Evolutionary conservation across 2,329 filamentous ascomycete genomes (phyloP).

Genomic region (Corinectria fuckeliana): DNA sequence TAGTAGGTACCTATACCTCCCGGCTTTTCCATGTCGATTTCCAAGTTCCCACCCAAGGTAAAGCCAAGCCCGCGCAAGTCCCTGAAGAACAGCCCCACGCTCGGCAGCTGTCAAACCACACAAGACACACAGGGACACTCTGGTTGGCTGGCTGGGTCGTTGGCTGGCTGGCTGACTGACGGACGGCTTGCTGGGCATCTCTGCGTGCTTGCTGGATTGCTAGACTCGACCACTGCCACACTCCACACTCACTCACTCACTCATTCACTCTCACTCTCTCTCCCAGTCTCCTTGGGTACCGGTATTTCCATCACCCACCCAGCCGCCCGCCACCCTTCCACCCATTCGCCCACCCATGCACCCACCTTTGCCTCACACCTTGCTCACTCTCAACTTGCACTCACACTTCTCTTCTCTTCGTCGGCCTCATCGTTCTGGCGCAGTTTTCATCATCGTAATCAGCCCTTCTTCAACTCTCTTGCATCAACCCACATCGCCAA

Average conservation of each 20-base stretch:
- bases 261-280: not conserved
- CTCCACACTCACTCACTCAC: not conserved
- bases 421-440: slow-evolving; percentile 6
- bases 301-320: not conserved
- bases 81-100: slow-evolving; percentile 25
- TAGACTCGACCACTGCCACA: slow-evolving; percentile 2
- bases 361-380: slow-evolving; percentile 21
- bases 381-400: slow-evolving; percentile 11
- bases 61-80: slow-evolving; percentile 30
- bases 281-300: not conserved
- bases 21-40: slow-evolving; percentile 27
- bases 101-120: slow-evolving; percentile 39
- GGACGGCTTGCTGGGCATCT: not conserved
- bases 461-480: slow-evolving; percentile 10
- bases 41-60: slow-evolving; percentile 34
- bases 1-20: too few species aligned
- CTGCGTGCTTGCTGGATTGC: not conserved
- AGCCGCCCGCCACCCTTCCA: slow-evolving; percentile 12
- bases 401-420: slow-evolving; percentile 13
- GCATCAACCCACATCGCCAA: slow-evolving; percentile 21
- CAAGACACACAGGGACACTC: slow-evolving; percentile 27
- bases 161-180: not conserved
- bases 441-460: slow-evolving; percentile 18
- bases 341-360: slow-evolving; percentile 19
- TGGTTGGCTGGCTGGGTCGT: slow-evolving; percentile 6